A percentile compares a stretch with the other conserved stretches of the same genome.
phyloP scores from a whole-genome alignment of 2,329 filamentous ascomycete species.

The Pestalotiopsis sp. region DNA sequence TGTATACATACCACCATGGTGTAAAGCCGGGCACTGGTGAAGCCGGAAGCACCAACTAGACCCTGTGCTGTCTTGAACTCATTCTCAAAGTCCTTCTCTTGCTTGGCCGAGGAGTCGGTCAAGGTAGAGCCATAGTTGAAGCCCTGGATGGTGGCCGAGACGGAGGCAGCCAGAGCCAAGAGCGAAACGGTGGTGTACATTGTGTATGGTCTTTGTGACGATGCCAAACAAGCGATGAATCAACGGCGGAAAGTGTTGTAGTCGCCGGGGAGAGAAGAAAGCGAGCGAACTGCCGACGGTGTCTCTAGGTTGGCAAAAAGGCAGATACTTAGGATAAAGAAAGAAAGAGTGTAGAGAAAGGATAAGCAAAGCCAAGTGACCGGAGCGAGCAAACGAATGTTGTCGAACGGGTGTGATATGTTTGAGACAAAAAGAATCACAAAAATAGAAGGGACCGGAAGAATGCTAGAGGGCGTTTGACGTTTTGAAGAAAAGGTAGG shows the following conservation, averaged over 20 bases:
- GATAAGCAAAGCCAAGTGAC: neutral
- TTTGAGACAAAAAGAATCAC: too few species aligned
- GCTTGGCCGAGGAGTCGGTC: constrained; percentile 61
- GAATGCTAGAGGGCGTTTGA: too few species aligned
- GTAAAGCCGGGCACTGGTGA: constrained; percentile 73
- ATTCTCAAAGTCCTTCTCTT: constrained; percentile 67
- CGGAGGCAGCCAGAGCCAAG: constrained; percentile 40
- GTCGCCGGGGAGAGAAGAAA: too few species aligned
- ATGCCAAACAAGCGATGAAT: neutral
- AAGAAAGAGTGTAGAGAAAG: neutral
- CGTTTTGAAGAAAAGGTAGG: neutral
- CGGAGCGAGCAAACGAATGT: too few species aligned
- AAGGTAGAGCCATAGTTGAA: constrained; percentile 75
- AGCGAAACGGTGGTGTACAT: constrained; percentile 21
- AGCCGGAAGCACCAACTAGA: constrained; percentile 66
- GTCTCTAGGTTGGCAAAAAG: too few species aligned
- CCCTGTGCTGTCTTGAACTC: constrained; percentile 69
- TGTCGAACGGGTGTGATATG: too few species aligned
- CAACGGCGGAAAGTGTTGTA: too few species aligned
- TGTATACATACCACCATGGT: constrained; percentile 62
- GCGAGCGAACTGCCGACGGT: too few species aligned
- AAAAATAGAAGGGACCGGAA: too few species aligned
- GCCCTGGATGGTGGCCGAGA: constrained; percentile 53
- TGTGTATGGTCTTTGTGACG: neutral
- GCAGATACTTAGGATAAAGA: too few species aligned